Evolutionary conservation across 306 rosid species (phyloP).

Genomic region (Mimosa pudica): DNA sequence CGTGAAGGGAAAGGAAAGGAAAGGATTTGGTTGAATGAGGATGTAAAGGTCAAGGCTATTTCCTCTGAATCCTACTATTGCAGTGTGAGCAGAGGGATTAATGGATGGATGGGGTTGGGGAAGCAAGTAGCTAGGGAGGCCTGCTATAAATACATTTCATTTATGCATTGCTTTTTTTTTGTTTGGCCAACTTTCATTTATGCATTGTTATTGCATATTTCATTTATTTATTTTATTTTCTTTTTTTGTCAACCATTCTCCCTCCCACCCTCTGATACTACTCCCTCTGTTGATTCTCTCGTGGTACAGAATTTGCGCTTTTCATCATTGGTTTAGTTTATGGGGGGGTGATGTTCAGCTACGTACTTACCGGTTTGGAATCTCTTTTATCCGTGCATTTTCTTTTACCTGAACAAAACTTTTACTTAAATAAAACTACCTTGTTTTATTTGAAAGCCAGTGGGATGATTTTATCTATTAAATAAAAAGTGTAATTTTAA

Average conservation of each 20-base stretch:
- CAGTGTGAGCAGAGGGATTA: neutral
- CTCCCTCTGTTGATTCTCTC: neutral
- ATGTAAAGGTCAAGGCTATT: conserved; percentile 49
- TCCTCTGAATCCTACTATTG: conserved; percentile 33
- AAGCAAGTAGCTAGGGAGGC: neutral
- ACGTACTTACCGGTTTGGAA: too few species aligned
- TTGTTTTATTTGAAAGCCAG: too few species aligned
- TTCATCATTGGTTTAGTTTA: neutral
- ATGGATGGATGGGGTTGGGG: neutral
- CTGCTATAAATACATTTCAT: neutral
- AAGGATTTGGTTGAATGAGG: conserved; percentile 39
- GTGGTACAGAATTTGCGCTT: neutral
- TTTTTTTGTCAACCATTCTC: neutral
- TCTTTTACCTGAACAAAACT: too few species aligned
- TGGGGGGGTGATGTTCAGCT: neutral
- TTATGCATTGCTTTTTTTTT: too few species aligned
- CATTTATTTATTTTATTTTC: neutral
- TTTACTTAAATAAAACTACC: too few species aligned
- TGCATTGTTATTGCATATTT: neutral
- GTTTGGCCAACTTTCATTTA: neutral
- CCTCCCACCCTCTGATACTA: neutral
- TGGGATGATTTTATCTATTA: too few species aligned
- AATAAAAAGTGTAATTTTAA: too few species aligned
- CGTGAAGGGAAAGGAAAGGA: conserved; percentile 50
- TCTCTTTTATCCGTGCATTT: too few species aligned